Evolutionary conservation across 2,329 filamentous ascomycete genomes (phyloP), one percentile per base, ranked within the genome.

Genomic region (Paracorniculantispora psalliotae): DNA sequence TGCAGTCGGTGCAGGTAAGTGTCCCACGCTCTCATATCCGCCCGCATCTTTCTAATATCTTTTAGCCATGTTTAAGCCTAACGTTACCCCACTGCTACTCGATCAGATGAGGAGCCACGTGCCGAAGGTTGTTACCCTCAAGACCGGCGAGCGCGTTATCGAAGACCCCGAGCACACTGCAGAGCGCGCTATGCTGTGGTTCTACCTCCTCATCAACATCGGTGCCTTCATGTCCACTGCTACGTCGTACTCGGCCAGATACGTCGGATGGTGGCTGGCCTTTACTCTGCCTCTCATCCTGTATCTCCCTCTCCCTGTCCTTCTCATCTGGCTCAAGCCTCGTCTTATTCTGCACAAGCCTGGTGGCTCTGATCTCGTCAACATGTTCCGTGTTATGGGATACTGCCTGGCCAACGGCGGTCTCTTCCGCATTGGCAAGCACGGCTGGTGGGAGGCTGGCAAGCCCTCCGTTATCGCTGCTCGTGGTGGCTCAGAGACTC

Each of bases 1-100:
- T 6, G 70, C 77, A 5, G 67, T 91, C 12, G 88, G 88, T 51
- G 88, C 87, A 33, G 57, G 57, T 59, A 47, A 41, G 57, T 41
- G 4, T 17, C 4, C n/a, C 3, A 1, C 3, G 23, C 1, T 10
- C 5, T 19, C 17, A n/a, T 12, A 5, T 19, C 19, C 28, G 17
- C 15, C 7, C n/a, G 1, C 13, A 12, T 23, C 15, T 4, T 15
- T 25, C 54, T 57, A 39, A 53, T 28, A 2, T n/a, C n/a, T 19
- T n/a, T 10, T 26, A 8, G 88, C 74, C 62, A 77, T 78, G 72
- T 90, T 91, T 79, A 92, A 92, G 75, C 75, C 86, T 41, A 91
- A 90, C 63, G 85, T 92, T 39, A 84, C 85, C 0, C 85, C 86
- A 0, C 73, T 88, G 19, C 79, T 90, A 28, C 82, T 87, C 12